phyloP scores from a whole-genome alignment of 2,329 filamentous ascomycete genomes.

The Colletotrichum echinochloae region DNA sequence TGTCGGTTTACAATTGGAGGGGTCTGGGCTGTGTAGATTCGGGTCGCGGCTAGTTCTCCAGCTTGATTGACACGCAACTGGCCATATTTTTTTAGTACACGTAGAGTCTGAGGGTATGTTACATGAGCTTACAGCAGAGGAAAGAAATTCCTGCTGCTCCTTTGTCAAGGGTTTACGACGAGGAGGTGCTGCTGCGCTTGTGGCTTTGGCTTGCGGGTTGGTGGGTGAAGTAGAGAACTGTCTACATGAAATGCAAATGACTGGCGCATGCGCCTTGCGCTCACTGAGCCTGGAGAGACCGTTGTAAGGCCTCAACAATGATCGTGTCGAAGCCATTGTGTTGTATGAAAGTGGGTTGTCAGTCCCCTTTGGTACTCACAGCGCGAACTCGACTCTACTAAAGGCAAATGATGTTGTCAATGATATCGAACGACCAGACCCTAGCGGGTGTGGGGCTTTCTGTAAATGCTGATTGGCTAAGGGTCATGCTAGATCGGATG shows the following conservation, averaged over 20 bases:
- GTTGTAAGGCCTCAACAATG: conserved; percentile 15
- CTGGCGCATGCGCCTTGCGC: conserved; percentile 12
- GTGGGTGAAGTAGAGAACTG: conserved; percentile 30
- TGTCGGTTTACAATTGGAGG: conserved; percentile 83
- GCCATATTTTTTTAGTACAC: conserved; percentile 7
- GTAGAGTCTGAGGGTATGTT: conserved; percentile 16
- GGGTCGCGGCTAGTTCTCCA: conserved; percentile 93
- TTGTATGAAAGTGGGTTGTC: background rate
- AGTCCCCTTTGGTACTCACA: background rate
- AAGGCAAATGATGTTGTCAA: conserved; percentile 27
- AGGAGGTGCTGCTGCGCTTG: conserved; percentile 4
- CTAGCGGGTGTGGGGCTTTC: conserved; percentile 7
- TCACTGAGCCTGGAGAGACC: conserved; percentile 9
- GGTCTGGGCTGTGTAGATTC: conserved; percentile 93
- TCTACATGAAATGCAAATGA: conserved; percentile 15
- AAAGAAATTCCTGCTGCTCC: conserved; percentile 79
- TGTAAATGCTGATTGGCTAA: conserved; percentile 34
- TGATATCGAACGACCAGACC: conserved; percentile 38
- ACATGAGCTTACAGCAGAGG: conserved; percentile 70
- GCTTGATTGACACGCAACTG: conserved; percentile 96
- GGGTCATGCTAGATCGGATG: conserved; percentile 26
- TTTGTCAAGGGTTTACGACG: conserved; percentile 72
- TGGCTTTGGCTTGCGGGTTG: conserved; percentile 29
- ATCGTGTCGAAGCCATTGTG: conserved; percentile 34
- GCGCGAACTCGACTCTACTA: conserved; percentile 28